Evolutionary conservation across 176 grass and related monocot species (phyloP), one percentile per base, ranked within the genome.

Genomic region (Puya raimondii): DNA sequence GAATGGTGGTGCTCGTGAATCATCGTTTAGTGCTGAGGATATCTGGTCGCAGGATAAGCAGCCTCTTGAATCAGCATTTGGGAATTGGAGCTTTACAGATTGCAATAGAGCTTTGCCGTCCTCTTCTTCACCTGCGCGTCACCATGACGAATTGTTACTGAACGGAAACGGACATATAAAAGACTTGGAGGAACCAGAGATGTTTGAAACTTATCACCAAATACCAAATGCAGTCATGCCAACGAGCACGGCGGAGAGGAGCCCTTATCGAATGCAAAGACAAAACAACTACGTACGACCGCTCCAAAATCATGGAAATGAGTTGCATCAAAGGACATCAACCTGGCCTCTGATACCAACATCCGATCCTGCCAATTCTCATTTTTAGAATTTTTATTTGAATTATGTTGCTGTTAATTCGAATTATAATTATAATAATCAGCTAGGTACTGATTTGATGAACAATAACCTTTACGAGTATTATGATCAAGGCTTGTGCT

Each of bases 161-260:
- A 29, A 29, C 2, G 2, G 27, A 29, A 29, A 29, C 27, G 27
- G 27, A 29, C 3, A 29, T 29, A 3, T 29, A 29, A 29, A 3
- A 29, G 27, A 29, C 27, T 29, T 29, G 27, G 27, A 29, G 27
- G 27, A 29, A 29, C 3, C 27, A 29, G 27, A 29, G 27, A 29
- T 29, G 27, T 29, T 29, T 29, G 3, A 2, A 29, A 29, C 27
- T 29, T 3, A n/a, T n/a, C n/a, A n/a, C 57, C 56, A 48, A 78
- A 70, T 74, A 85, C 70, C 64, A 64, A 71, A 69, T 76, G 56
- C 63, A 51, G 56, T 87, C 85, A 26, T 78, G 73, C 76, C 14
- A 22, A 66, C 23, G 54, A 23, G 73, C 76, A 66, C 11, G 77
- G 68, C 72, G 50, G 71, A 10, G 84, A 76, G 70, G 59, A 33